A percentile compares a stretch with the other conserved stretches of the same genome.
phyloP scores from a whole-genome alignment of 1,139 yeast genomes.

The Yamadazyma dendronema region DNA sequence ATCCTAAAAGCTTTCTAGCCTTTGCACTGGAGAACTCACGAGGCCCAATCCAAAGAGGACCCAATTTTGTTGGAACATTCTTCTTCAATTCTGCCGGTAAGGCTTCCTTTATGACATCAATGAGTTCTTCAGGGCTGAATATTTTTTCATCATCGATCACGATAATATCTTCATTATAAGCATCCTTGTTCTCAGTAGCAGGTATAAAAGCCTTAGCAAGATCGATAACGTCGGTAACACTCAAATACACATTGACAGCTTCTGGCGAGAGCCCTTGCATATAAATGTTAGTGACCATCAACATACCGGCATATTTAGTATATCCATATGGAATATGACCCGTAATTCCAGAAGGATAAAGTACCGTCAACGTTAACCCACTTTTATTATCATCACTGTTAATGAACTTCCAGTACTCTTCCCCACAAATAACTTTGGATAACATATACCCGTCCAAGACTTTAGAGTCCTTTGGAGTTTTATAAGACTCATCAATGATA shows the following conservation, averaged over 20 bases:
- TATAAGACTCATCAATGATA: conserved; percentile 6
- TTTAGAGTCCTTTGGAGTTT: conserved; percentile 7
- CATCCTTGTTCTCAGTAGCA: conserved; percentile 12
- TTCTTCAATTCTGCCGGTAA: conserved; percentile 4
- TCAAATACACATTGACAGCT: conserved; percentile 1
- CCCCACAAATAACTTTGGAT: conserved; percentile 15
- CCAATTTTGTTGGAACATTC: conserved; percentile 6
- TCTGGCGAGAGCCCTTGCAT: background rate
- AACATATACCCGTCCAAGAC: conserved; percentile 14
- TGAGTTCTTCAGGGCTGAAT: background rate
- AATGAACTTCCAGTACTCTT: conserved; percentile 16
- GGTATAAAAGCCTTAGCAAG: conserved; percentile 16
- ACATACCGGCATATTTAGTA: conserved; percentile 5
- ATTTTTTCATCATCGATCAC: conserved; percentile 5
- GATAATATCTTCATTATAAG: conserved; percentile 14
- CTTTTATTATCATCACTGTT: conserved; percentile 9
- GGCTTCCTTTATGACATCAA: conserved; percentile 1
- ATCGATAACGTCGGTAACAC: conserved; percentile 20
- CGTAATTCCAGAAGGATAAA: conserved; percentile 18
- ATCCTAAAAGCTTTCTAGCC: conserved; percentile 6
- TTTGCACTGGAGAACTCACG: conserved; percentile 3
- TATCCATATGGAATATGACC: conserved; percentile 17
- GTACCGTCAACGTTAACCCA: conserved; percentile 12
- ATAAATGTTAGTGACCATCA: background rate
- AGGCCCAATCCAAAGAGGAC: background rate